phyloP scores from a whole-genome alignment of 2,329 filamentous ascomycete genomes.

The Colletotrichum sp. region DNA sequence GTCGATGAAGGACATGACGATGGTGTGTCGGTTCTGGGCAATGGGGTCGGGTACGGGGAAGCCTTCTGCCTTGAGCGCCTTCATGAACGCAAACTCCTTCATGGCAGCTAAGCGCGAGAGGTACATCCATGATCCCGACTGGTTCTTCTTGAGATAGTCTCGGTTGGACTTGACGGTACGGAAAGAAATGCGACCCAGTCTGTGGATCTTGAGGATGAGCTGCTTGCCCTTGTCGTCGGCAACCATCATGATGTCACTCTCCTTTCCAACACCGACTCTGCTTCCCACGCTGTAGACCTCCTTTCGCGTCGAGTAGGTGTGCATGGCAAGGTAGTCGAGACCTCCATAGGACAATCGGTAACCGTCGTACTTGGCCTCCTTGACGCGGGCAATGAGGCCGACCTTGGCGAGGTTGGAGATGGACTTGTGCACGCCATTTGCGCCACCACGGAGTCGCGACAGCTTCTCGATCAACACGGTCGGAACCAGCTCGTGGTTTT shows the following conservation, averaged over 20 bases:
- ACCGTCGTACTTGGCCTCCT: conserved; percentile 96
- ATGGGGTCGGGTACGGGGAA: conserved; percentile 91
- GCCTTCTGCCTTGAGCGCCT: conserved; percentile 79
- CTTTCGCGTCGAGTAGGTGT: conserved; percentile 81
- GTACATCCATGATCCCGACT: conserved; percentile 94
- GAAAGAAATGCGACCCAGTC: conserved; percentile 94
- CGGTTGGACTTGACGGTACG: conserved; percentile 94
- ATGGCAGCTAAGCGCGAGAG: conserved; percentile 90
- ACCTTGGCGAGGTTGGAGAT: conserved; percentile 93
- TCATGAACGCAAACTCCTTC: conserved; percentile 96
- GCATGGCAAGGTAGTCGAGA: conserved; percentile 94
- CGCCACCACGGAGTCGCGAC: conserved; percentile 78
- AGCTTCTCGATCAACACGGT: conserved; percentile 87
- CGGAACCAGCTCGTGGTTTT: conserved; percentile 96
- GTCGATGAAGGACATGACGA: conserved; percentile 94
- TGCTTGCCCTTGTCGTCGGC: conserved; percentile 80
- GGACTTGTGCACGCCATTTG: conserved; percentile 79
- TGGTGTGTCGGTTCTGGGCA: conserved; percentile 89
- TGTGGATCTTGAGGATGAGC: conserved; percentile 91
- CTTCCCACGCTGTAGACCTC: conserved; percentile 91
- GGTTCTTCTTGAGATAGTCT: conserved; percentile 87
- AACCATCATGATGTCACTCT: conserved; percentile 95
- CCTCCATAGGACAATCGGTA: conserved; percentile 97
- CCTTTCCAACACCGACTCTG: conserved; percentile 95
- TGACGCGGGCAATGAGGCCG: conserved; percentile 87